Evolutionary conservation across 2,329 filamentous ascomycete genomes (phyloP).

Genomic region (Coleophoma crateriformis): DNA sequence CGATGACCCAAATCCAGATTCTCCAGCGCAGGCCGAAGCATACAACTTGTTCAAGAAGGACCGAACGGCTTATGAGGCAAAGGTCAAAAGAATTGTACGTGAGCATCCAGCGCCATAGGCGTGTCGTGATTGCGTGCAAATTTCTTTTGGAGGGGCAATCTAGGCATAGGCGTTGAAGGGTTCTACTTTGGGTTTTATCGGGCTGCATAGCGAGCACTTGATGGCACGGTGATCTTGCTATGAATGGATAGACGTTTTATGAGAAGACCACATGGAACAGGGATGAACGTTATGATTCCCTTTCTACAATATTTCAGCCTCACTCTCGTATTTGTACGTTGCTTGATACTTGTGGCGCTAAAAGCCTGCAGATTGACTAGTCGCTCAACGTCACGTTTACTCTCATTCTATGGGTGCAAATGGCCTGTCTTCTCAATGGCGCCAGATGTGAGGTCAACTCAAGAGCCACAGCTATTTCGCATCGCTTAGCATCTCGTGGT

Average conservation of each 20-base stretch:
- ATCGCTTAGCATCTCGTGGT: too few species aligned
- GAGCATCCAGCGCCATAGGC: constrained; percentile 75
- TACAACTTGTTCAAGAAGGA: constrained; percentile 98
- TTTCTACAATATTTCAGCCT: too few species aligned
- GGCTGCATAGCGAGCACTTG: not conserved
- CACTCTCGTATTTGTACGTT: too few species aligned
- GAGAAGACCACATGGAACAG: too few species aligned
- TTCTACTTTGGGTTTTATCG: constrained; percentile 4
- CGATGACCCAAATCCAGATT: constrained; percentile 95
- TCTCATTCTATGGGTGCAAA: too few species aligned
- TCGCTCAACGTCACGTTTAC: too few species aligned
- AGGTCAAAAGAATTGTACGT: constrained; percentile 78
- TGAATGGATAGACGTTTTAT: not conserved
- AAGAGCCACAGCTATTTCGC: too few species aligned
- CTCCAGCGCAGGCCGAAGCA: constrained; percentile 91
- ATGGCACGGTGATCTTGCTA: not conserved
- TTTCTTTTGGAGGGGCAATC: constrained; percentile 5
- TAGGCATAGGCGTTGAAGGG: constrained; percentile 17
- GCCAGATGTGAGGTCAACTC: too few species aligned
- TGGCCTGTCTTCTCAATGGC: too few species aligned
- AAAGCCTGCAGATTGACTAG: too few species aligned
- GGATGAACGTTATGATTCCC: too few species aligned
- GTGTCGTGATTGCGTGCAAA: constrained; percentile 4
- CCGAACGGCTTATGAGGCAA: constrained; percentile 77
- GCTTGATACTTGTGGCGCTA: too few species aligned